Conservation (phyloP, 768 basidiomycete genomes). For the Rickenella mellea region DNA sequence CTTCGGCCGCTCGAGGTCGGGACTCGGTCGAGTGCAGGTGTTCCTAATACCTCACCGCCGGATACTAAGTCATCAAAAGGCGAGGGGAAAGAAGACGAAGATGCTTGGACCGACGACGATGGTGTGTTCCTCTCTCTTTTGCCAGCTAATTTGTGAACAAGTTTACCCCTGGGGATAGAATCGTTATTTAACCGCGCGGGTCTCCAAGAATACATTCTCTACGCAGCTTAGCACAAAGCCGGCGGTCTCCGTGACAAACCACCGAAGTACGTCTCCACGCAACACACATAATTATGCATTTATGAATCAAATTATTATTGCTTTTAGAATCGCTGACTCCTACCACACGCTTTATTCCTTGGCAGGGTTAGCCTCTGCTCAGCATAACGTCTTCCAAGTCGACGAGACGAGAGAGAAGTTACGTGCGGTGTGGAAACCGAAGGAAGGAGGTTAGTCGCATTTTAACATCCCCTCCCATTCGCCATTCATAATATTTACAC, state of each 20-base stretch:
- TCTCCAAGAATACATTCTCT: conserved; percentile 80
- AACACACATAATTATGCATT: not conserved
- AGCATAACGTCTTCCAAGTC: conserved; percentile 62
- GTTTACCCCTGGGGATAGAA: too few relatives aligned
- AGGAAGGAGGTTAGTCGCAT: conserved; percentile 11
- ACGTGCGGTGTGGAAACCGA: conserved; percentile 27
- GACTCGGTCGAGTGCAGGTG: not conserved
- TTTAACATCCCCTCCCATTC: not conserved
- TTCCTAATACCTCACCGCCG: too few relatives aligned
- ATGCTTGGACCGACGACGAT: conserved; percentile 64
- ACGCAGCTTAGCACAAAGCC: conserved; percentile 74
- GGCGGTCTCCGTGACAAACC: conserved; percentile 95
- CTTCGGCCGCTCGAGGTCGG: conserved; percentile 47
- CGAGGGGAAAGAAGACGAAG: conserved; percentile 19
- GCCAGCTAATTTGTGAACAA: conserved; percentile 5
- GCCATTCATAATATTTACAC: not conserved
- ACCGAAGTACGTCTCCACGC: conserved; percentile 80
- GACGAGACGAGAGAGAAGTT: conserved; percentile 24
- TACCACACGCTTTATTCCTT: conserved; percentile 95
- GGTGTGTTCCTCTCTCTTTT: too few relatives aligned
- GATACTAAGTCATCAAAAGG: too few relatives aligned
- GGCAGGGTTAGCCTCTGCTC: conserved; percentile 80
- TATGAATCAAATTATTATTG: not conserved
- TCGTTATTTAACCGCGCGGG: conserved; percentile 51
- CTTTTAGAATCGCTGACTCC: conserved; percentile 67